Evolutionary conservation across 371 early-diverging fungal species (phyloP), one percentile per base, ranked within the genome.

Genomic region (Mortierella sp.): DNA sequence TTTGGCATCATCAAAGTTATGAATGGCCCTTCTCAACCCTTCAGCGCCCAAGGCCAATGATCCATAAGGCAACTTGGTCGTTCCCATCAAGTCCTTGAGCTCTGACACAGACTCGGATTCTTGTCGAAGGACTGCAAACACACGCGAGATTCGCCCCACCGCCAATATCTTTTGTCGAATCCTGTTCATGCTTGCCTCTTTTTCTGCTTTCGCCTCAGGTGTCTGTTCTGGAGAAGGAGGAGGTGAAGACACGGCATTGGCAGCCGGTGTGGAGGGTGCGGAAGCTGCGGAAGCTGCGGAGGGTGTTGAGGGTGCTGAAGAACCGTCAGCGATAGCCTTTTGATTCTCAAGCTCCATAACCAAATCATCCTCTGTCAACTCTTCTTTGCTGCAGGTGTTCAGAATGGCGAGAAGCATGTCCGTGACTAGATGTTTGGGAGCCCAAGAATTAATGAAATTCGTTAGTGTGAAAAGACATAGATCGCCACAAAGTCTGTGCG

Each of bases 331-430:
- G 34, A 7, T 10, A 7, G 34, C 34, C 10, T 34, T 10, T 34
- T 34, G 34, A 34, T 34, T 34, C 34, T 4, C 10, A 10, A 34
- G 34, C 10, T 34, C 34, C 4, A 34, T 72, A 16, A 71, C 14
- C 19, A 67, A 28, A 47, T 76, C 84, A 27, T 84, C 85, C 39
- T 89, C 87, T 23, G 80, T 87, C 41, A 89, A 56, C 62, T 91
- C 91, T 57, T 90, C 89, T 69, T 94, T 92, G 83, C 90, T 92
- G 83, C 95, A 95, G 43, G 96, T 94, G 74, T 94, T 95, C 43
- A 98, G 82, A 55, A 98, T 91, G 5, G 95, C 95, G 42, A 97
- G 80, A 45, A 98, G 80, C 97, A 98, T 97, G 66, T 96, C 96
- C n/a, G 95, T 94, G 63, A 95, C 94, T 95, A 80, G 13, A 48